Base-by-base conservation (phyloP, 2,329 filamentous ascomycete genomes). In the Pezicula neosporulosa region DNA sequence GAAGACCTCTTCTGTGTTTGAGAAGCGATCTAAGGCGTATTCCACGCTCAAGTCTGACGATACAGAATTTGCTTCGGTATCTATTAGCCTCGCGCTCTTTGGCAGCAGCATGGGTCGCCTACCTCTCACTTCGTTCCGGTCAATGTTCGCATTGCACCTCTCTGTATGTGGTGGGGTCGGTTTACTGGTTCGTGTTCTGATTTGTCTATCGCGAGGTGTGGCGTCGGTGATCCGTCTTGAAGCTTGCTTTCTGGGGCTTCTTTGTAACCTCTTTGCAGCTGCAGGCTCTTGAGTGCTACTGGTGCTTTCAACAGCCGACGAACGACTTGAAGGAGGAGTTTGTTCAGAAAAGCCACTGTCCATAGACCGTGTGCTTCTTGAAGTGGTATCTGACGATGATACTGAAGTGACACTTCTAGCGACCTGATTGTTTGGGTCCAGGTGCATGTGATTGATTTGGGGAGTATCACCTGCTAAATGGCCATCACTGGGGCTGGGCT, bases 1-100 rank as follows among this genome's bases (percentile, higher is more conserved):
- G 42, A 44, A 44, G n/a, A 44, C 42, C 42, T 44, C 42, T 44
- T 44, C 42, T 3, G 42, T 19, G n/a, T 44, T 28, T 44, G 42
- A 28, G n/a, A 44, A 44, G 19, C 42, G 42, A 4, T 21, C 19
- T 12, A 44, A 44, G 10, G 42, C 42, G 42, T 30, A 27, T 28
- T 28, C 19, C 24, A 30, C 42, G 30, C 42, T 44, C 19, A 44
- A 30, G 13, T 44, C 42, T 44, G 42, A 12, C 9, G 41, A 15
- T 43, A 43, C 24, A 43, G 41, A 24, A 43, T 21, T 43, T 19
- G n/a, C 21, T 43, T 43, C 41, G 16, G 16, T 19, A 43, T 43
- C 41, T 21, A 21, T 43, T 21, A 16, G 41, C 21, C 41, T 43
- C 16, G 15, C 16, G 15, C 24, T 18, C 16, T 21, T 43, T 27